Evolutionary conservation across 805 yeast species (phyloP), one percentile per base, ranked within the genome.

Genomic region (Kodamaea kakaduensis): DNA sequence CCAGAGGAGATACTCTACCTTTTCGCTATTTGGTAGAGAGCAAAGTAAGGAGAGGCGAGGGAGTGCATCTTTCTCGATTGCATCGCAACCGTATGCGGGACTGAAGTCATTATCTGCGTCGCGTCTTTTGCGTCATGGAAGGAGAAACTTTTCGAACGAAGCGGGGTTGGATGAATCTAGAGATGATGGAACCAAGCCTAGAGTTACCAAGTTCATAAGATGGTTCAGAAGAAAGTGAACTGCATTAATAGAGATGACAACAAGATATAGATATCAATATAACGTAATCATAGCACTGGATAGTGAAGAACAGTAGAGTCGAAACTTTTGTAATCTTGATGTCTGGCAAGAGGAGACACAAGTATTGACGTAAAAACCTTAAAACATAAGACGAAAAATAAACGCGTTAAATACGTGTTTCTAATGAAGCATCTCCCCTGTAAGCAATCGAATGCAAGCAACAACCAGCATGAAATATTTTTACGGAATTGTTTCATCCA

Each of bases 191-290:
- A 45, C 32, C n/a, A 50, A 40, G 32, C 41, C 37, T 25, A 44
- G 44, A 20, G 43, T 50, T 8, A 43, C 42, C 18, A 54, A 42
- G 37, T 38, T 57, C 17, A 38, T 51, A 17, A 45, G 36, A 12
- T 58, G 62, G 62, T 52, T 58, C 19, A 46, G 44, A 31, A 49
- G 44, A 32, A 47, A 37, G 32, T 43, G 42, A 31, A 15, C 9
- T 5, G 8, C 13, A 22, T 12, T n/a, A 12, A 16, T 30, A 17
- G 23, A 28, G 10, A 16, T 7, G 7, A 27, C 17, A 27, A n/a
- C n/a, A n/a, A n/a, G n/a, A n/a, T n/a, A n/a, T n/a, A n/a, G n/a
- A n/a, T n/a, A n/a, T n/a, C n/a, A n/a, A n/a, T n/a, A n/a, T n/a
- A n/a, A n/a, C n/a, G n/a, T n/a, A n/a, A n/a, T n/a, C n/a, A n/a